These are phyloP conservation scores for Tolypocladium sp. DNA, from an alignment of 2,329 filamentous ascomycete genomes.

Conservation along the genomic window DNA sequence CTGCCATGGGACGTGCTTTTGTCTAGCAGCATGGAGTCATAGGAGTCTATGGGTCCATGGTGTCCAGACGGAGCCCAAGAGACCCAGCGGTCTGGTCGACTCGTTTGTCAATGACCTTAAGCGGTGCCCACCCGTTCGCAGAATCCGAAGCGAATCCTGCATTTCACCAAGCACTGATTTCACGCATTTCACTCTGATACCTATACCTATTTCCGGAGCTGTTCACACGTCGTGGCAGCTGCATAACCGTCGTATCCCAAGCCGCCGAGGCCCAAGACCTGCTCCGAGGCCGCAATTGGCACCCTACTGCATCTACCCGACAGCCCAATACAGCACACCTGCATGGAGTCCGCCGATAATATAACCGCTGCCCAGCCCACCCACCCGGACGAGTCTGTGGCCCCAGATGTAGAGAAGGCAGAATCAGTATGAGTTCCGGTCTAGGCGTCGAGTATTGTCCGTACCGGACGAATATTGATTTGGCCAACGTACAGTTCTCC, in stretches of 20 bases:
- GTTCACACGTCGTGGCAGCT: constrained; percentile 5
- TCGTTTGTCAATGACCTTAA: constrained; percentile 17
- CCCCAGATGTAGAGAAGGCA: constrained; percentile 16
- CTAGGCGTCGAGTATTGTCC: constrained; percentile 28
- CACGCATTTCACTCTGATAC: background rate
- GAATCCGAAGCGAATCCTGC: constrained; percentile 20
- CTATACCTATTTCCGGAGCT: background rate
- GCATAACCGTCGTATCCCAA: constrained; percentile 4
- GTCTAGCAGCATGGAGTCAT: background rate
- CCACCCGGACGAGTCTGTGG: constrained; percentile 9
- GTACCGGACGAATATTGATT: constrained; percentile 28
- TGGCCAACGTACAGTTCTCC: constrained; percentile 28
- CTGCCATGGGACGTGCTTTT: background rate
- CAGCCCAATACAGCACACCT: constrained; percentile 20
- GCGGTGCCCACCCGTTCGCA: constrained; percentile 21
- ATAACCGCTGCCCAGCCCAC: constrained; percentile 19
- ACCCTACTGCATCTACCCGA: constrained; percentile 21
- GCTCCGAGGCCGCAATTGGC: constrained; percentile 3
- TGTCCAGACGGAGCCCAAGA: background rate
- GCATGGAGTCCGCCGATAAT: constrained; percentile 22
- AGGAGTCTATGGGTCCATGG: background rate
- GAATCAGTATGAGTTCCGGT: constrained; percentile 32
- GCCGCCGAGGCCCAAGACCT: constrained; percentile 9
- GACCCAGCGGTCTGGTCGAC: constrained; percentile 6
- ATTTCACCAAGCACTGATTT: constrained; percentile 15